A percentile compares a stretch with the other conserved stretches of the same genome.
Evolutionary conservation across 1,284 basidiomycete genomes (phyloP).

Genomic region (Anthracocystis walkeri): DNA sequence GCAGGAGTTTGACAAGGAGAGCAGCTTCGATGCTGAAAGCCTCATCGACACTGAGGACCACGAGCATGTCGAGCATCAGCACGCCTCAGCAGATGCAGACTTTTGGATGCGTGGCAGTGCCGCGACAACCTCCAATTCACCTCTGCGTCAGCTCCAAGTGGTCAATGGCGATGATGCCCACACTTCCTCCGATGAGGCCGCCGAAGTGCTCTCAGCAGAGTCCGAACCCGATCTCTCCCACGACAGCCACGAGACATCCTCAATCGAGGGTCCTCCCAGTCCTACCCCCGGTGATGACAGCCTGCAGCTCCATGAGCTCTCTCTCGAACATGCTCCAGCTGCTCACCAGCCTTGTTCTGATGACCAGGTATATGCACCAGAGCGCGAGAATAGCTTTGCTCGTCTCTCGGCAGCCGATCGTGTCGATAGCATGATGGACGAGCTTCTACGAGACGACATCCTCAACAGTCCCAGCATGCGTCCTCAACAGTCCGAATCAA

Average conservation of each 20-base stretch:
- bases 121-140: not conserved
- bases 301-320: conserved; percentile 27
- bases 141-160: conserved; percentile 32
- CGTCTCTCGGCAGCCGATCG: conserved; percentile 57
- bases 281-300: conserved; percentile 16
- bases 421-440: conserved; percentile 65
- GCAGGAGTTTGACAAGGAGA: conserved; percentile 74
- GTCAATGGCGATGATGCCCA: conserved; percentile 36
- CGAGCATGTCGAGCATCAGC: conserved; percentile 13
- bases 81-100: conserved; percentile 24
- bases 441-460: conserved; percentile 61
- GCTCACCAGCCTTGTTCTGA: conserved; percentile 13
- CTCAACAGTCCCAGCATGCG: conserved; percentile 47
- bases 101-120: conserved; percentile 22
- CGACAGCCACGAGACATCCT: conserved; percentile 54
- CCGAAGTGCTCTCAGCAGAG: conserved; percentile 27
- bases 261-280: conserved; percentile 53
- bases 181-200: conserved; percentile 12
- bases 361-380: conserved; percentile 20
- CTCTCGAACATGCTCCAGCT: conserved; percentile 28
- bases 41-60: conserved; percentile 31
- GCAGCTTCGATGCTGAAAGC: conserved; percentile 59
- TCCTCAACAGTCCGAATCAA: conserved; percentile 12
- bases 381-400: conserved; percentile 47
- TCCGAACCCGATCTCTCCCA: conserved; percentile 42